These are phyloP conservation scores for Heracleum sosnowskyi DNA, from an alignment of 129 eudicot genomes.

Conservation along the genomic window DNA sequence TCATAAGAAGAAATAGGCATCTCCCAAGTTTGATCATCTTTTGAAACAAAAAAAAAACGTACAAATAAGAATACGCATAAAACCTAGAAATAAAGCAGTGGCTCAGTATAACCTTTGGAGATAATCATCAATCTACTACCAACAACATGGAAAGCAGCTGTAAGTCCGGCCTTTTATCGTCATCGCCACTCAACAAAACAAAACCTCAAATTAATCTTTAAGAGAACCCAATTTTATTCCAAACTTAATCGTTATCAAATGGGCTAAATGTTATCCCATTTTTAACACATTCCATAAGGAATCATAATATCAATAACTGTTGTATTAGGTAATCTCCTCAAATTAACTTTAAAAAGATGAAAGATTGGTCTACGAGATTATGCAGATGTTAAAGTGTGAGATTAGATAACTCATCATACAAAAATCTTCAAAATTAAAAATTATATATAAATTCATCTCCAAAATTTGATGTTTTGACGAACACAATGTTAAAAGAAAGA, in stretches of 20 bases:
- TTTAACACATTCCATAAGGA: background rate
- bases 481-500: background rate
- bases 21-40: too few relatives aligned
- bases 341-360: background rate
- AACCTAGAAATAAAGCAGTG: background rate
- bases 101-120: slow-evolving; percentile 50
- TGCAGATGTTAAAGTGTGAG: background rate
- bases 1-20: too few relatives aligned
- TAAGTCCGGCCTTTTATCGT: slow-evolving; percentile 73
- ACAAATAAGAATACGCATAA: background rate
- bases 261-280: background rate
- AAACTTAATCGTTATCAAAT: background rate
- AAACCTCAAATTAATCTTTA: background rate
- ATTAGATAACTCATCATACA: background rate
- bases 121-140: slow-evolving; percentile 65
- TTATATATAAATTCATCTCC: background rate
- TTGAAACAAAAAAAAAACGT: background rate
- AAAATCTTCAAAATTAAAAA: background rate
- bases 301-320: background rate
- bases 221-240: background rate
- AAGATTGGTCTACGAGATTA: background rate
- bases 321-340: background rate
- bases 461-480: too few relatives aligned
- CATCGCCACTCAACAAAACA: slow-evolving; percentile 28
- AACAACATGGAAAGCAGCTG: slow-evolving; percentile 39